Base-by-base conservation (phyloP, 169 alveolate genomes). In the Plasmodium falciparum region DNA sequence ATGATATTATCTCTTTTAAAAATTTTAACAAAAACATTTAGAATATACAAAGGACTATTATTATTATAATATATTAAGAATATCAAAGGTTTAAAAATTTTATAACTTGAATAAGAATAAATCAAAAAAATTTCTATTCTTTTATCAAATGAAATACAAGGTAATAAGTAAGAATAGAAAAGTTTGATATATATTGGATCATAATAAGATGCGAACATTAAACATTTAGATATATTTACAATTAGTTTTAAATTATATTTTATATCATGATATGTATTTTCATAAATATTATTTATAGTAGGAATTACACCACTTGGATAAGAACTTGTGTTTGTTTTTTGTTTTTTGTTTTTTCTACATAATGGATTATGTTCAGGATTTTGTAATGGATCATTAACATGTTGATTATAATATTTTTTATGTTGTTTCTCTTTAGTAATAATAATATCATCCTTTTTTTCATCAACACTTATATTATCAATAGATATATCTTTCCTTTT, bases 111-210 rank as follows among this genome's bases (percentile, higher is more conserved):
- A 47, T 54, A 69, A 9, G 90, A 67, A 47, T 80, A 80, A 0
- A 49, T 80, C 70, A 80, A 80, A 80, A 80, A 80, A 12, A 80
- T 22, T 56, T 80, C 83, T n/a, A 80, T 59, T 80, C 83, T 67
- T 54, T 80, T 80, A 29, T 80, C 80, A 56, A 54, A 80, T 15
- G 90, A 67, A 12, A 80, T 66, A 50, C 56, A n/a, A n/a, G 90
- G 90, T 39, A 80, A 80, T 39, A 80, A 71, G 58, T 80, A 80
- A 7, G 22, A 45, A 59, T 80, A 80, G 26, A 80, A 80, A 6
- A 80, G 73, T 59, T 80, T 80, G 54, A 80, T 17, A 69, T 61
- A 80, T 67, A 67, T 80, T 1, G 90, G 50, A 11, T 80, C 90
- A 80, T 69, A 66, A 67, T 39, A 67, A 1, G 83, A 80, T 26